phyloP scores from a whole-genome alignment of 1,139 yeast genomes.

The Geotrichum histeridarum region DNA sequence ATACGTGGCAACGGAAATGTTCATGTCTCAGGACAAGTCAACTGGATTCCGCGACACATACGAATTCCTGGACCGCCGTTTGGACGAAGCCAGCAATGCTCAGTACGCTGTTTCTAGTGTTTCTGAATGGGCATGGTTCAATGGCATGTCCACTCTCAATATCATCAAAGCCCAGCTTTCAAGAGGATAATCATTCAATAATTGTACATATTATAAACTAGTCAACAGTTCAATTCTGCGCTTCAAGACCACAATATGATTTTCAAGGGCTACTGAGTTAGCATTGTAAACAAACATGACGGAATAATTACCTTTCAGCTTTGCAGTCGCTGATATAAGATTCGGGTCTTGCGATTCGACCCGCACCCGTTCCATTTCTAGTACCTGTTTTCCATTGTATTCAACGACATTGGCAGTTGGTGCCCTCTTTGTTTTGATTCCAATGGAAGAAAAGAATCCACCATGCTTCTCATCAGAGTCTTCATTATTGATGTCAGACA shows the following conservation, averaged over 20 bases:
- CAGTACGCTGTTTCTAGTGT: constrained; percentile 59
- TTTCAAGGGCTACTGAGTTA: constrained; percentile 25
- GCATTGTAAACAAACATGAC: neutral
- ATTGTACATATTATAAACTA: constrained; percentile 11
- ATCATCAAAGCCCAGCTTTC: constrained; percentile 49
- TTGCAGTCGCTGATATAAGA: constrained; percentile 42
- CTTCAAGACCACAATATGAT: constrained; percentile 26
- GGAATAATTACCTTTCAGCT: constrained; percentile 28
- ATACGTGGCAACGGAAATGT: constrained; percentile 67
- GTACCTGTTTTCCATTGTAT: constrained; percentile 39
- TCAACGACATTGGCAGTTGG: constrained; percentile 15
- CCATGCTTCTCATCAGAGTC: constrained; percentile 8
- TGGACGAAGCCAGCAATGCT: constrained; percentile 49
- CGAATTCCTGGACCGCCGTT: constrained; percentile 58
- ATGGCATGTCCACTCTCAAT: constrained; percentile 60
- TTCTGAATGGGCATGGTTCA: constrained; percentile 73
- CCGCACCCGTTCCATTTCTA: constrained; percentile 41
- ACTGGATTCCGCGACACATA: constrained; percentile 51
- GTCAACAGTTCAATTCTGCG: constrained; percentile 27
- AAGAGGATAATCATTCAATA: constrained; percentile 4
- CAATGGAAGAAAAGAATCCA: constrained; percentile 13
- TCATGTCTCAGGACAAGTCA: constrained; percentile 75
- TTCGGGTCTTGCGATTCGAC: constrained; percentile 46
- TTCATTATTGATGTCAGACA: constrained; percentile 20
- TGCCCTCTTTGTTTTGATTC: constrained; percentile 5